These are phyloP conservation scores for Urostyla sp. DNA, from an alignment of 73 alveolate genomes.

Conservation along the genomic window DNA sequence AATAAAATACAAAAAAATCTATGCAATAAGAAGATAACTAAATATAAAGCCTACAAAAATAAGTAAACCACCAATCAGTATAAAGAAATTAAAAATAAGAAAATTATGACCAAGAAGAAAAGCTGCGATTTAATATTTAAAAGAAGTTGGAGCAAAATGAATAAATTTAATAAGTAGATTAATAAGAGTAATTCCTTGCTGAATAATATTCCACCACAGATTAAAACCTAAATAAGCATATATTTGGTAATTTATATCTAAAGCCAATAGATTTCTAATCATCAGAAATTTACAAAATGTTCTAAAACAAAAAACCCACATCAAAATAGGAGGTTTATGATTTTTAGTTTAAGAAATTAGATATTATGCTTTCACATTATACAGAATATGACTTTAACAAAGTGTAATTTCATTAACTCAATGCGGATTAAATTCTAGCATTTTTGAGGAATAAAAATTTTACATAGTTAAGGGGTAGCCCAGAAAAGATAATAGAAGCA, in stretches of 20 bases:
- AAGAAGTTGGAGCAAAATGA: background rate
- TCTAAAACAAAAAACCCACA: conserved; percentile 44
- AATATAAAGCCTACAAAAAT: too few relatives aligned
- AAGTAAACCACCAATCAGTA: too few relatives aligned
- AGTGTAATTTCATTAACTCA: conserved; percentile 9
- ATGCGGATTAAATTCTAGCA: conserved; percentile 30
- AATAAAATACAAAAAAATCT: too few relatives aligned
- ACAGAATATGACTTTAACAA: conserved; percentile 22
- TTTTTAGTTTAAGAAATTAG: conserved; percentile 38
- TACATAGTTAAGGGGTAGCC: conserved; percentile 3
- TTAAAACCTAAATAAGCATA: conserved; percentile 13
- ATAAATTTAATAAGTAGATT: background rate
- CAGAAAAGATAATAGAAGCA: conserved; percentile 51
- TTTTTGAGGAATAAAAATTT: conserved; percentile 19
- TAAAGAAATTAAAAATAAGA: too few relatives aligned
- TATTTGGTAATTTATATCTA: conserved; percentile 35
- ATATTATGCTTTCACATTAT: background rate
- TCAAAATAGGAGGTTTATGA: conserved; percentile 34
- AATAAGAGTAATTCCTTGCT: background rate
- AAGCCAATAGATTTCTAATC: conserved; percentile 44
- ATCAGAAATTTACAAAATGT: conserved; percentile 48
- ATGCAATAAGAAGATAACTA: too few relatives aligned
- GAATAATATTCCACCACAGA: conserved; percentile 35
- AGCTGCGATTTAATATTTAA: background rate
- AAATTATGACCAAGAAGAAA: background rate